These are phyloP conservation scores for Aureobasidium uvarum DNA, from an alignment of 2,329 filamentous ascomycete genomes.

Conservation along the genomic window DNA sequence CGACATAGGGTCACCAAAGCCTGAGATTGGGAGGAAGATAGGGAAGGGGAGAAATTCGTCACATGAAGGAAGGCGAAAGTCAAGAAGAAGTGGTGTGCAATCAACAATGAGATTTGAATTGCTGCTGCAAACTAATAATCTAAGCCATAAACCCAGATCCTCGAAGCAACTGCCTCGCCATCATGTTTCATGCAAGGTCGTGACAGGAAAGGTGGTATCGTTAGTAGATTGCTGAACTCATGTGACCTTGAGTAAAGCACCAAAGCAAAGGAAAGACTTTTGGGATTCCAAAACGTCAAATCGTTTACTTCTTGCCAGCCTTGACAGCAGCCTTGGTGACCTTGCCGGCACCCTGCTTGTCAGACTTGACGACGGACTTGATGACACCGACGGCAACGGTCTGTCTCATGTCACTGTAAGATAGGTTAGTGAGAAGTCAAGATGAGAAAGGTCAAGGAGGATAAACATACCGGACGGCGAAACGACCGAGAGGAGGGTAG, in stretches of 20 bases:
- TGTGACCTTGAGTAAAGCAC: conserved; percentile 25
- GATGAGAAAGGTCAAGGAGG: conserved; percentile 52
- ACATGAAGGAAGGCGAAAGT: not conserved
- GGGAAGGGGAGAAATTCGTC: too few relatives aligned
- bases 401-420: conserved; percentile 20
- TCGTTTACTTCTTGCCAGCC: conserved; percentile 42
- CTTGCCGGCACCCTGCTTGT: conserved; percentile 51
- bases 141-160: conserved; percentile 25
- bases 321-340: conserved; percentile 49
- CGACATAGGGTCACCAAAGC: too few relatives aligned
- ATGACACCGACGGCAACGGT: conserved; percentile 81
- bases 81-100: conserved; percentile 15
- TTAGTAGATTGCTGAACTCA: conserved; percentile 21
- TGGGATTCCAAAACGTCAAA: conserved; percentile 8
- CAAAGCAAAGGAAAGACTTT: conserved; percentile 20
- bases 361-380: conserved; percentile 44
- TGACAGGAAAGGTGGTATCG: conserved; percentile 26
- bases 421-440: not conserved
- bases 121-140: conserved; percentile 25
- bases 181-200: conserved; percentile 25
- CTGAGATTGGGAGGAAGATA: too few relatives aligned
- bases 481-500: conserved; percentile 99
- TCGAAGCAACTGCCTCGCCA: conserved; percentile 24
- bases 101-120: conserved; percentile 25
- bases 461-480: conserved; percentile 91